Conservation (phyloP, 495 filamentous ascomycete genomes). For the Lasiosphaeria miniovina region DNA sequence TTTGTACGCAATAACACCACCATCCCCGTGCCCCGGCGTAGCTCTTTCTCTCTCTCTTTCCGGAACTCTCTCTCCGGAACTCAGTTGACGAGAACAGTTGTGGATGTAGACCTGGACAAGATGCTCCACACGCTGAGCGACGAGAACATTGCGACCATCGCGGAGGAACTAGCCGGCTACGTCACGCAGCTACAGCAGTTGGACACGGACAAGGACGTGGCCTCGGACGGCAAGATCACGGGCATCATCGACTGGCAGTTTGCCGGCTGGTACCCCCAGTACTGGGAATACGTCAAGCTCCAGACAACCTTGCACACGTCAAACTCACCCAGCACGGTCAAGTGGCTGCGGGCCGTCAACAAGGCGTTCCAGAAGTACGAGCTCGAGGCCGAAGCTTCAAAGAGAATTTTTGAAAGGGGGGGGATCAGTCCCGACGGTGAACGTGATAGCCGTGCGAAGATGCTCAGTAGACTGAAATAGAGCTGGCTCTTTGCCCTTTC, state of each 20-base stretch:
- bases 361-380: too few species aligned
- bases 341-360: too few species aligned
- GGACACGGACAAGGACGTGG: neutral
- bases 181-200: constrained; percentile 4
- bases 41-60: too few species aligned
- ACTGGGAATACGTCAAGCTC: constrained; percentile 12
- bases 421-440: too few species aligned
- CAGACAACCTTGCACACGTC: too few species aligned
- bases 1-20: constrained; percentile 11
- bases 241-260: constrained; percentile 13
- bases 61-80: too few species aligned
- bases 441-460: too few species aligned
- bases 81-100: neutral
- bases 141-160: neutral
- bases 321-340: too few species aligned
- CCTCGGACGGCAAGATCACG: neutral
- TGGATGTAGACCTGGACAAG: neutral
- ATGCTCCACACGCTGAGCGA: neutral
- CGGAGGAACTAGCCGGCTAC: constrained; percentile 2
- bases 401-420: too few species aligned
- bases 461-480: too few species aligned
- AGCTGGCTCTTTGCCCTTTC: too few species aligned
- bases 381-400: too few species aligned
- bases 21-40: constrained; percentile 11
- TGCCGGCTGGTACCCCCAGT: constrained; percentile 11